These are phyloP conservation scores for Candida germanica DNA, from an alignment of 805 yeast species.

Conservation along the genomic window DNA sequence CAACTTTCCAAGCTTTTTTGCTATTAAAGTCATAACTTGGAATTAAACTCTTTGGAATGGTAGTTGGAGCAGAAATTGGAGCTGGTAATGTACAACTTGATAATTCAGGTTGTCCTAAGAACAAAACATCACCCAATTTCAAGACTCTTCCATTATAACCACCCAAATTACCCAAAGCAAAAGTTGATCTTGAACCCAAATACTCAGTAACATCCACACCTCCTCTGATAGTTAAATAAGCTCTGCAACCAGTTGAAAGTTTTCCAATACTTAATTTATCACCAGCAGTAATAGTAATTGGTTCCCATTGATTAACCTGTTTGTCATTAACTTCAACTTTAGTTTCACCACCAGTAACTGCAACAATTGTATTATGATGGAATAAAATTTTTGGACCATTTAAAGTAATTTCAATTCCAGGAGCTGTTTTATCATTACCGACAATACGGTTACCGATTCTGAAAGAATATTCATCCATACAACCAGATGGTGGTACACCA, in stretches of 20 bases:
- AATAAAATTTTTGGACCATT: conserved; percentile 83
- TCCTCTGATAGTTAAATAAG: conserved; percentile 85
- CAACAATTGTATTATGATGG: conserved; percentile 75
- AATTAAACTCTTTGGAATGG: conserved; percentile 53
- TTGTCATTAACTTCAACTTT: conserved; percentile 64
- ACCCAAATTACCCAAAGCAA: conserved; percentile 90
- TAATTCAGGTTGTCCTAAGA: conserved; percentile 74
- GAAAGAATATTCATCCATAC: conserved; percentile 93
- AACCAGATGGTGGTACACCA: conserved; percentile 99
- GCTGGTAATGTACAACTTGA: conserved; percentile 67
- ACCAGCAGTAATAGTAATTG: conserved; percentile 69
- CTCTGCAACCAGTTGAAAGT: conserved; percentile 77
- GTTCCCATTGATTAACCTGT: conserved; percentile 62
- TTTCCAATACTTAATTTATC: conserved; percentile 80
- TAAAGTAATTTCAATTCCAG: conserved; percentile 87
- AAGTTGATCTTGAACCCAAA: conserved; percentile 93
- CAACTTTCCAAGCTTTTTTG: conserved; percentile 71
- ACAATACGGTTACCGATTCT: conserved; percentile 87
- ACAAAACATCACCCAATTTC: conserved; percentile 88
- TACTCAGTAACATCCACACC: conserved; percentile 94
- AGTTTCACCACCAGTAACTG: conserved; percentile 84
- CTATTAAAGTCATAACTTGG: conserved; percentile 45
- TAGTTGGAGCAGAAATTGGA: conserved; percentile 62
- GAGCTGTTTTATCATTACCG: conserved; percentile 78
- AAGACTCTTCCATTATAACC: conserved; percentile 92